Percentiles rank a stretch among this genome's conserved stretches.
Conservation (phyloP, 2,329 filamentous ascomycete species). For the Fulvia fulva region DNA sequence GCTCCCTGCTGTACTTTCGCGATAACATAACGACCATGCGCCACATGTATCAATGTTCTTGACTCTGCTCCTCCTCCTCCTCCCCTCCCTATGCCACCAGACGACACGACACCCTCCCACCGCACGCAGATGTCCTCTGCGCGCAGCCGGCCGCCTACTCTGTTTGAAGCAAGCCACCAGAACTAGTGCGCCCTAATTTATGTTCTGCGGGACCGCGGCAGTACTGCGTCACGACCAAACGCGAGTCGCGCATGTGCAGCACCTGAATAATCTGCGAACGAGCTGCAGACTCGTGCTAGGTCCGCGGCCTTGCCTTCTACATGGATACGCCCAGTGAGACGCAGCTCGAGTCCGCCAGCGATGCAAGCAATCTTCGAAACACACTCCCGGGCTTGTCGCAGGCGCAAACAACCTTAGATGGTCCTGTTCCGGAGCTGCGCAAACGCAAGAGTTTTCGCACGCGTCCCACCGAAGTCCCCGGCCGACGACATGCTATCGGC, state of each 20-base stretch:
- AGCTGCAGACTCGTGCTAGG: constrained; percentile 20
- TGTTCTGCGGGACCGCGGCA: neutral
- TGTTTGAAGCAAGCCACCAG: constrained; percentile 4
- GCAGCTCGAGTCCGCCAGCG: constrained; percentile 9
- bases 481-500: constrained; percentile 13
- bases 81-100: neutral
- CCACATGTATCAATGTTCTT: neutral
- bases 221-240: constrained; percentile 1
- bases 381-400: constrained; percentile 17
- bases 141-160: neutral
- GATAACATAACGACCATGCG: neutral
- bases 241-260: constrained; percentile 9
- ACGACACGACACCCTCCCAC: neutral
- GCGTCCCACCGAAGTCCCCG: constrained; percentile 15
- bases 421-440: constrained; percentile 1
- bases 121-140: neutral
- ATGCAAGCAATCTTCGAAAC: constrained; percentile 15
- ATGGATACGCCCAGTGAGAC: constrained; percentile 19
- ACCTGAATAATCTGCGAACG: constrained; percentile 18
- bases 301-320: constrained; percentile 13
- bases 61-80: neutral
- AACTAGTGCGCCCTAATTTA: neutral
- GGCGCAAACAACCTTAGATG: constrained; percentile 15
- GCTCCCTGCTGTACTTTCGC: neutral
- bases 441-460: constrained; percentile 20